Evolutionary conservation across 192 early-diverging fungal genomes (phyloP), one percentile per base, ranked within the genome.

Genomic region (Funneliformis mosseae): DNA sequence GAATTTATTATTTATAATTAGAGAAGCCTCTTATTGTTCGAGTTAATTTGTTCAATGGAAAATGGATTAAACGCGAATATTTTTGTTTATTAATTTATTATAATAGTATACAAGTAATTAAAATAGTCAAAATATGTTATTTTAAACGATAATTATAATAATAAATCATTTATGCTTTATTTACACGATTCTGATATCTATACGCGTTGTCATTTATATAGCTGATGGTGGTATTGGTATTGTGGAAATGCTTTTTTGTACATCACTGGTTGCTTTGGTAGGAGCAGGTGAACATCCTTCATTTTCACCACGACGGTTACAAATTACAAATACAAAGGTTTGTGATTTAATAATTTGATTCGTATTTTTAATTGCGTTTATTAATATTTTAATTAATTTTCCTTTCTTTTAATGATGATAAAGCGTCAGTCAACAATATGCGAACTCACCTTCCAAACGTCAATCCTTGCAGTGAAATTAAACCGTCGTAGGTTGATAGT

Each of bases 311-410:
- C 89, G 97, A 76, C 88, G 95, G 72, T 87, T 99, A 70, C 96
- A 97, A 81, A 96, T 99, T 64, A 93, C 93, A 48, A 99, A 99
- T 84, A 99, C 98, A 59, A 99, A 99, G 90, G 95, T 96, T 81
- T 69, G 28, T 28, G 16, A 41, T 81, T 61, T 38, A 74, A 80
- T 18, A 21, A 10, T 78, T 68, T 33, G 9, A 43, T 45, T n/a
- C n/a, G 6, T 63, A 23, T 63, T 63, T 21, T 63, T 21, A 12
- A 14, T 7, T 5, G 4, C 18, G 33, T 0, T 33, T 33, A 63
- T 23, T 12, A 63, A 33, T 67, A 67, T 33, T 67, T 33, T 7
- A 27, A 83, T 28, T 46, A 33, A n/a, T n/a, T n/a, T 25, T 39
- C 62, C 23, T 55, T 75, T 41, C n/a, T 33, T 33, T 25, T 68